These are phyloP conservation scores for Cymbopogon citratus DNA, from an alignment of 176 grass and related monocot genomes.

Conservation along the genomic window DNA sequence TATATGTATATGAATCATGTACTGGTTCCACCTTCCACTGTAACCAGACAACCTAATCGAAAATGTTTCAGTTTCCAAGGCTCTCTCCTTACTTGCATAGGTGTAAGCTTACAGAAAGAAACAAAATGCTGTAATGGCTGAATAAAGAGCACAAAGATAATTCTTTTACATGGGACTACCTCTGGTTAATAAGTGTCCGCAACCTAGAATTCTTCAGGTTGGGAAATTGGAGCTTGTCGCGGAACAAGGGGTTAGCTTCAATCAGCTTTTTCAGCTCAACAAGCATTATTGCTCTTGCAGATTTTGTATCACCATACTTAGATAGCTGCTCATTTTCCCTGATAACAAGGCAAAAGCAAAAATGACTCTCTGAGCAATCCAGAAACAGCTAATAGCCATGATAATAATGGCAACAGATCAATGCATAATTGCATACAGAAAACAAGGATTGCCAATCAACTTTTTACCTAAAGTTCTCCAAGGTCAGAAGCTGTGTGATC, in stretches of 20 bases:
- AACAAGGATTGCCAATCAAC: not conserved
- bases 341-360: slow-evolving; percentile 27
- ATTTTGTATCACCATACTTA: slow-evolving; percentile 99
- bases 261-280: slow-evolving; percentile 96
- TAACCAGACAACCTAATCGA: not conserved
- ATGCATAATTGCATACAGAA: not conserved
- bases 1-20: not conserved
- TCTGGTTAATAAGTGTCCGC: slow-evolving; percentile 96
- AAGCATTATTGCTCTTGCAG: slow-evolving; percentile 94
- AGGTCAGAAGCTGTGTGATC: slow-evolving; percentile 91
- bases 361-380: slow-evolving; percentile 10
- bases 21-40: not conserved
- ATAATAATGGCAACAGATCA: not conserved
- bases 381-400: not conserved
- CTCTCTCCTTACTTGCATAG: not conserved
- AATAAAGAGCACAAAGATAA: not conserved
- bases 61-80: not conserved
- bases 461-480: slow-evolving; percentile 93
- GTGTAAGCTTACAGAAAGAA: not conserved
- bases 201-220: slow-evolving; percentile 92
- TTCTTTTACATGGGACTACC: slow-evolving; percentile 38
- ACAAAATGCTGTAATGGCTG: not conserved
- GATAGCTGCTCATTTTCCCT: slow-evolving; percentile 99
- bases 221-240: slow-evolving; percentile 96
- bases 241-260: slow-evolving; percentile 94